Conservation (phyloP, 2,329 filamentous ascomycete genomes). For the Orbilia brochopaga region DNA sequence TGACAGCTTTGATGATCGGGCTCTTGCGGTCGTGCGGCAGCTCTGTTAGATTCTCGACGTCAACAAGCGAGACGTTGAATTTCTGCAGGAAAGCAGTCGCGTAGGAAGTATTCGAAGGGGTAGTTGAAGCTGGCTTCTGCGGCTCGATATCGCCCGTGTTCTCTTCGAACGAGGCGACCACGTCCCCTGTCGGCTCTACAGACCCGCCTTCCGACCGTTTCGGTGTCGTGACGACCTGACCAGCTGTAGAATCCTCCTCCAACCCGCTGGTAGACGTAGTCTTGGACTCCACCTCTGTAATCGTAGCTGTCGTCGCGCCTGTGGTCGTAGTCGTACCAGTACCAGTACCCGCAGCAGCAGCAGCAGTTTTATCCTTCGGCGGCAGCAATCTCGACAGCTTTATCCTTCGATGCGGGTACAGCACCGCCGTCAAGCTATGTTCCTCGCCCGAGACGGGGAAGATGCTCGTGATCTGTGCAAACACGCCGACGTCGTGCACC, state of each 20-base stretch:
- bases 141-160: constrained; percentile 66
- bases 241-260: constrained; percentile 63
- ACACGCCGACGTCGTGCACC: constrained; percentile 94
- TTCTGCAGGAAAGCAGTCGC: constrained; percentile 83
- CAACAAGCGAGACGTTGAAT: constrained; percentile 90
- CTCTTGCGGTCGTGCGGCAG: constrained; percentile 90
- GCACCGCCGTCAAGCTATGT: constrained; percentile 83
- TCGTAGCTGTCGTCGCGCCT: not conserved
- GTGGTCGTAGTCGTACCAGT: not conserved
- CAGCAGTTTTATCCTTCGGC: constrained; percentile 61
- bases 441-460: constrained; percentile 90
- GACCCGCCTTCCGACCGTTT: constrained; percentile 52
- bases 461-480: constrained; percentile 87
- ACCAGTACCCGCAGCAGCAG: constrained; percentile 58
- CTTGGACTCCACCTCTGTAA: constrained; percentile 55
- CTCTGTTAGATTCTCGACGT: constrained; percentile 89
- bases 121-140: constrained; percentile 54
- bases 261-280: constrained; percentile 60
- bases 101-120: constrained; percentile 52
- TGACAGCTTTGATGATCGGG: constrained; percentile 84
- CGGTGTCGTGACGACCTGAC: constrained; percentile 68
- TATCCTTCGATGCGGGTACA: constrained; percentile 95
- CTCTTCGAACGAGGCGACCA: constrained; percentile 97
- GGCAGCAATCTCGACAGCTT: constrained; percentile 83
- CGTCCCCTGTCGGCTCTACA: constrained; percentile 77